Percentiles rank a stretch among this genome's conserved stretches.
Evolutionary conservation across 805 yeast species (phyloP).

Genomic region (Saccharomycopsis fibuligera): DNA sequence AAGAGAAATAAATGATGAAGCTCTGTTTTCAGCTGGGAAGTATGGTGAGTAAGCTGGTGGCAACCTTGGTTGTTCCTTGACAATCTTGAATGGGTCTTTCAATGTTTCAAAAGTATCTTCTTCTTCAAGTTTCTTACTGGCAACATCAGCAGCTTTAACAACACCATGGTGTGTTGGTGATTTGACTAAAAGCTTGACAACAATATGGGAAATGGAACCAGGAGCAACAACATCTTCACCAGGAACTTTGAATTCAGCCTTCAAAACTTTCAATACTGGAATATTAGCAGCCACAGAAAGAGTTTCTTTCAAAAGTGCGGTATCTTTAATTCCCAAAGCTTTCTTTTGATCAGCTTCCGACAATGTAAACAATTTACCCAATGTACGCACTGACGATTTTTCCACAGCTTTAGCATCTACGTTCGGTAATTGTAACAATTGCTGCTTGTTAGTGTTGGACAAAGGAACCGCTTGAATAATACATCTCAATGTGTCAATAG

Average conservation of each 20-base stretch:
- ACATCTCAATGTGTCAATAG: conserved; percentile 62
- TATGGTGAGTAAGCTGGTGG: conserved; percentile 67
- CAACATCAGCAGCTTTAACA: conserved; percentile 30
- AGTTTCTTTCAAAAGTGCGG: conserved; percentile 40
- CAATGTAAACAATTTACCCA: conserved; percentile 64
- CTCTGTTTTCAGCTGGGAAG: conserved; percentile 53
- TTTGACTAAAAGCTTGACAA: conserved; percentile 66
- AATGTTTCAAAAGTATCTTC: conserved; percentile 58
- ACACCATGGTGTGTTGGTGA: conserved; percentile 65
- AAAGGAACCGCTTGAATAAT: conserved; percentile 68
- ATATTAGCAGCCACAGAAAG: conserved; percentile 53
- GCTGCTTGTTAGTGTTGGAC: conserved; percentile 44
- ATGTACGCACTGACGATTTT: conserved; percentile 43
- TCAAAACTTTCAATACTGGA: conserved; percentile 62
- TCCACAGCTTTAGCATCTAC: conserved; percentile 45
- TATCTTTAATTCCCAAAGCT: conserved; percentile 48
- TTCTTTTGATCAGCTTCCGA: conserved; percentile 49
- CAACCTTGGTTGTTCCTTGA: conserved; percentile 61
- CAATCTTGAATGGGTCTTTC: conserved; percentile 63
- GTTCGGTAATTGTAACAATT: conserved; percentile 76
- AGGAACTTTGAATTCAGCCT: conserved; percentile 74
- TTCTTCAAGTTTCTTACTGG: conserved; percentile 35
- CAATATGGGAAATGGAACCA: conserved; percentile 65
- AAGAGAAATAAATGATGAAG: conserved; percentile 58
- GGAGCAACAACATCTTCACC: conserved; percentile 76